Evolutionary conservation across 2,329 filamentous ascomycete species (phyloP).

Genomic region (Verticillium albo-atrum): DNA sequence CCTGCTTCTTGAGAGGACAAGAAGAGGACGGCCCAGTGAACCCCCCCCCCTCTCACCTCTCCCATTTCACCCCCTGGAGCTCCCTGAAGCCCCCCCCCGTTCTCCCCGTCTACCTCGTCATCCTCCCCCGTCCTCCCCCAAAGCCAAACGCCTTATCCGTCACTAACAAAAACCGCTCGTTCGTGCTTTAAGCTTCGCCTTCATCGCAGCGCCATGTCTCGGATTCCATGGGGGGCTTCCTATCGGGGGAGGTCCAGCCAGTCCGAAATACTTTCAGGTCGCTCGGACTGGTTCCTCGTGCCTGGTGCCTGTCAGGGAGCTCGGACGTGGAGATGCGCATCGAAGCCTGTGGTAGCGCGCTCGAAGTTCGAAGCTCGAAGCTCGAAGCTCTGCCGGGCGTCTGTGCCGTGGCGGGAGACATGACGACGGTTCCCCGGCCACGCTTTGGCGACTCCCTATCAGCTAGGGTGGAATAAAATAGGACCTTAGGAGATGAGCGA

Average conservation of each 20-base stretch:
- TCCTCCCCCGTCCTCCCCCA: background rate
- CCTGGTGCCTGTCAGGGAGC: background rate
- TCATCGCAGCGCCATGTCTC: background rate
- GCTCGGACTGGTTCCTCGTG: background rate
- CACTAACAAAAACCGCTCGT: background rate
- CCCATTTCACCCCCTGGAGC: background rate
- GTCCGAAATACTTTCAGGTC: background rate
- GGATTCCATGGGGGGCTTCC: background rate
- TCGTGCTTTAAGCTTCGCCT: too few species aligned
- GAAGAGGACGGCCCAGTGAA: too few species aligned
- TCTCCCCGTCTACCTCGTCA: background rate
- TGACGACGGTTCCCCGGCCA: background rate
- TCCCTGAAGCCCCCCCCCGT: background rate
- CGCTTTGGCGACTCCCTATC: background rate
- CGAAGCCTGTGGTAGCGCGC: background rate
- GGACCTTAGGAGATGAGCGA: background rate
- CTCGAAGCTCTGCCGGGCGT: background rate
- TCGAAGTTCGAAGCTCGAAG: background rate
- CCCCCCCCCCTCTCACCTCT: too few species aligned
- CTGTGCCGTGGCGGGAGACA: background rate
- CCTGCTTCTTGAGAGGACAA: too few species aligned
- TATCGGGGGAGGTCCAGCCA: background rate
- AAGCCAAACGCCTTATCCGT: background rate
- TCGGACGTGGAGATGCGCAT: background rate
- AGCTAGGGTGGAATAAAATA: too few species aligned